phyloP scores from a whole-genome alignment of 257 asterid genomes.

The Primulina tabacum region DNA sequence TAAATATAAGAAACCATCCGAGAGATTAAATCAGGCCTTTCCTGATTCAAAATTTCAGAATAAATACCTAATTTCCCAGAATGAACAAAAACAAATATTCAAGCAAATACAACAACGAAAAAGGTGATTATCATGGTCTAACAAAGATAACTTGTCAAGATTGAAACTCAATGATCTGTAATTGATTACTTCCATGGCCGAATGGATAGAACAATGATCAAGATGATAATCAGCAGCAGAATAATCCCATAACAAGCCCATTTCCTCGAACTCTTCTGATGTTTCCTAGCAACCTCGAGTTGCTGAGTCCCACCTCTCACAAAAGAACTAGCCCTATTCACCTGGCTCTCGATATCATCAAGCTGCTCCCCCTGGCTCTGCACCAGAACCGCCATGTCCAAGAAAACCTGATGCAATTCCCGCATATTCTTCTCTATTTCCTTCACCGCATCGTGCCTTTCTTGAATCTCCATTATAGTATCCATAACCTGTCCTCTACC shows the following conservation, averaged over 20 bases:
- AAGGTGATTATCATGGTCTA: too few relatives aligned
- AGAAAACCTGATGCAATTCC: conserved; percentile 23
- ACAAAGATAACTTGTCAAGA: too few relatives aligned
- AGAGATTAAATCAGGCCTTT: too few relatives aligned
- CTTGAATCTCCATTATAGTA: conserved; percentile 21
- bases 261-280: conserved; percentile 18
- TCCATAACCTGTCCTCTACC: conserved; percentile 24
- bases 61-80: too few relatives aligned
- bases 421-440: conserved; percentile 21
- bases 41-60: too few relatives aligned
- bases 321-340: conserved; percentile 18
- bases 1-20: too few relatives aligned
- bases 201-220: conserved; percentile 8
- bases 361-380: conserved; percentile 18
- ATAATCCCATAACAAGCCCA: conserved; percentile 22
- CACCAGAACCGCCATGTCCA: conserved; percentile 22
- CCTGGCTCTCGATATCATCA: conserved; percentile 20
- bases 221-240: neutral
- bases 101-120: too few relatives aligned
- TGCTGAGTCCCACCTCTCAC: conserved; percentile 18
- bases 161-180: too few relatives aligned
- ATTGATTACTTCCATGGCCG: neutral
- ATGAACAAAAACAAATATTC: too few relatives aligned
- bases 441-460: conserved; percentile 19
- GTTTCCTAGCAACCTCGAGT: conserved; percentile 20